Percentiles rank a stretch among this genome's conserved stretches.
phyloP scores from a whole-genome alignment of 2,329 filamentous ascomycete genomes.

The Mollisiaceae sp. region DNA sequence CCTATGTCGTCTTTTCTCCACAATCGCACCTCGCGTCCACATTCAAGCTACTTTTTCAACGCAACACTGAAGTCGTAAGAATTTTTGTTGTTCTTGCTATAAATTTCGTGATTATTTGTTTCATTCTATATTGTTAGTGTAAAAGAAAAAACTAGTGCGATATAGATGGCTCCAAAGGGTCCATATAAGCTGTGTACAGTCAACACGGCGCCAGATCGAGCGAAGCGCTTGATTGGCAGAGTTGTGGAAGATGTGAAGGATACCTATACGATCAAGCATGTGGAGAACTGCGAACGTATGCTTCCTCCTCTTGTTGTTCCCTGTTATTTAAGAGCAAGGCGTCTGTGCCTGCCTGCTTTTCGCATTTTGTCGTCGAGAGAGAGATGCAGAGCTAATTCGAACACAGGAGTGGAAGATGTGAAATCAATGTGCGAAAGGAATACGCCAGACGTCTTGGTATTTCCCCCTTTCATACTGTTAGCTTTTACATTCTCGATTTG shows the following conservation, averaged over 20 bases:
- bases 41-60: neutral
- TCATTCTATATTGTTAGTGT: neutral
- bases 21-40: constrained; percentile 3
- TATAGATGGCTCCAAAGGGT: constrained; percentile 49
- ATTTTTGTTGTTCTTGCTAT: neutral
- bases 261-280: constrained; percentile 65
- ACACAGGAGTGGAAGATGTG: constrained; percentile 59
- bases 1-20: constrained; percentile 7
- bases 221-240: constrained; percentile 64
- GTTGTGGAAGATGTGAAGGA: constrained; percentile 66
- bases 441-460: constrained; percentile 60
- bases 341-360: neutral
- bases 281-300: constrained; percentile 64
- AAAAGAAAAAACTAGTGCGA: neutral
- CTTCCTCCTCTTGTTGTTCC: constrained; percentile 10
- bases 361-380: neutral
- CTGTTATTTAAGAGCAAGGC: neutral
- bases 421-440: constrained; percentile 55
- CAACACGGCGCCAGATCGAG: constrained; percentile 70
- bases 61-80: neutral
- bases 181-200: constrained; percentile 70
- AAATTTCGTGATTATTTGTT: neutral
- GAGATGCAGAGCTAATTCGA: constrained; percentile 12
- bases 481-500: neutral
- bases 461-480: neutral